Base-by-base conservation (phyloP, 2,329 filamentous ascomycete species). In the Exophiala sp. region DNA sequence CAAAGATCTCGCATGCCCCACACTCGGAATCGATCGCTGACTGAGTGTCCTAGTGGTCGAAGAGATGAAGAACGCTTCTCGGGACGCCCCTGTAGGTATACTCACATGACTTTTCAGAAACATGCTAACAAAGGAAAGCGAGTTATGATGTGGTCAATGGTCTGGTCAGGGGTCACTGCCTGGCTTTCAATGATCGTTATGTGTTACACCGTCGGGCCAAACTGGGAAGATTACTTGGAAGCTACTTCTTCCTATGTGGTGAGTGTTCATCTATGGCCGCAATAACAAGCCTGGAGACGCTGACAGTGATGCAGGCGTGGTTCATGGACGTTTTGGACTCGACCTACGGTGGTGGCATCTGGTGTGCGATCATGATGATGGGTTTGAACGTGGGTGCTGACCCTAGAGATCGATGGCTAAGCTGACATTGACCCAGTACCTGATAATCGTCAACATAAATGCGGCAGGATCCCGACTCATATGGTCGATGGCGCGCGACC, bases 31-130 rank as follows among this genome's bases (percentile, higher is more conserved):
- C 10, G 2, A n/a, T n/a, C n/a, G n/a, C n/a, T n/a, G 16, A 16
- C 38, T 47, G 38, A 47, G 14, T 2, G 10, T 6, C 3, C 6
- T 30, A 52, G 49, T 56, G 43, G 52, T 52, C 16, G 55, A 57
- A 41, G 55, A 57, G 30, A 57, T 55, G 55, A 55, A 86, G 63
- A 82, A 86, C 62, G 82, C 85, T 38, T 80, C 52, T 16, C 48
- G 52, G 13, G 52, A 55, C 42, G 55, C 55, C 43, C 55, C 55
- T 32, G 51, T 55, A 51, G 48, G 50, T 46, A 18, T 27, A 10
- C 30, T 10, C n/a, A 4, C 11, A 23, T 32, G 14, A 76, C 46
- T 58, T 68, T 29, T 76, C 71, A 57, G 70, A 70, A 58, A 67
- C 18, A 76, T 46, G 66, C 73, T 22, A 61, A 57, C 30, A 1